A percentile compares a stretch with the other conserved stretches of the same genome.
These are phyloP conservation scores for Tolypocladium pustulatum DNA, from an alignment of 2,329 filamentous ascomycete species.

Conservation along the genomic window DNA sequence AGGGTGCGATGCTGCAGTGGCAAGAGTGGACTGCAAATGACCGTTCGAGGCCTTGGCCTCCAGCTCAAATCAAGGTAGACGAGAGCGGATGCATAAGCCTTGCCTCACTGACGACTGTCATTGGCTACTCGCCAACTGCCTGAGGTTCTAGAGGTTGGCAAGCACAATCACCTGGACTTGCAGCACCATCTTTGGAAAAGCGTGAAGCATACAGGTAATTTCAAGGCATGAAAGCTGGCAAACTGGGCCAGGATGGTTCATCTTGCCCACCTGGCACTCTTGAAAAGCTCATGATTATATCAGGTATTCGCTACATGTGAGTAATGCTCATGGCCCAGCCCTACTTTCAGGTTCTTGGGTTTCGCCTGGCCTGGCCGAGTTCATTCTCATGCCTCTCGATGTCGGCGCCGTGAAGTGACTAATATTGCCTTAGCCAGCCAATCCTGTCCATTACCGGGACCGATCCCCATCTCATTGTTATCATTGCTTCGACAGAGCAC, in stretches of 20 bases:
- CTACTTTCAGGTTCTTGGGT: neutral
- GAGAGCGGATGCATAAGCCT: neutral
- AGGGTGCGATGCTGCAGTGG: neutral
- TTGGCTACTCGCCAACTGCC: neutral
- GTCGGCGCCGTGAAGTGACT: neutral
- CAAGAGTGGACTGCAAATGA: too few species aligned
- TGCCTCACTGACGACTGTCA: neutral
- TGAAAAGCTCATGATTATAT: neutral
- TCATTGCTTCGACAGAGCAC: neutral
- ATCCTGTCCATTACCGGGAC: neutral
- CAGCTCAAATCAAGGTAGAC: neutral
- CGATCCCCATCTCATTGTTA: neutral
- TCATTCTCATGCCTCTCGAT: neutral
- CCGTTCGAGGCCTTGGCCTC: neutral
- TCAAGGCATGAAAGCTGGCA: neutral
- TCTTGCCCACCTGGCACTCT: neutral
- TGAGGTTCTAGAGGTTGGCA: neutral
- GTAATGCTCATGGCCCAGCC: neutral
- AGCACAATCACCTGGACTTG: neutral
- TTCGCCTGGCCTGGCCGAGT: neutral
- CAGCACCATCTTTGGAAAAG: neutral
- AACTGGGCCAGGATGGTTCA: neutral
- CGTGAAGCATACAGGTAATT: neutral
- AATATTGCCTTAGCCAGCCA: neutral
- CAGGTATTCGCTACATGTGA: neutral